These are phyloP conservation scores for Vigna unguiculata DNA, from an alignment of 306 rosid species.

Conservation along the genomic window DNA sequence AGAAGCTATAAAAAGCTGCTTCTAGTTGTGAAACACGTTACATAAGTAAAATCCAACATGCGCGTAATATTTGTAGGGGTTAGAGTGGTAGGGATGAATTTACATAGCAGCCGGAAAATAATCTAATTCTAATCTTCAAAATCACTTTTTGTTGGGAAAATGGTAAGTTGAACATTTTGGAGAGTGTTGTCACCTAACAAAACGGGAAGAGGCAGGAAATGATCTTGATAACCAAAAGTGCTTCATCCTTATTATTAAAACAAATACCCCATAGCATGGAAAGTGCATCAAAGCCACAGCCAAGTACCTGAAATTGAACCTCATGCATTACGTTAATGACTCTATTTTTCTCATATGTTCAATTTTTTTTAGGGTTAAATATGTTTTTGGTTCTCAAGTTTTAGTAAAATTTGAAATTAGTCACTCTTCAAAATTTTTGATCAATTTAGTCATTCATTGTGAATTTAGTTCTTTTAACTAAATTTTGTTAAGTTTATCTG, in stretches of 20 bases:
- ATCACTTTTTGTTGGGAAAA: background rate
- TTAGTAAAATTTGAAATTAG: too few relatives aligned
- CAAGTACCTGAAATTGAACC: slow-evolving; percentile 66
- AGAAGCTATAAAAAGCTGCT: background rate
- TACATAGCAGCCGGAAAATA: background rate
- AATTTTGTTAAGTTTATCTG: too few relatives aligned
- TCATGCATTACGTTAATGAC: background rate
- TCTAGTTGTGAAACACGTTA: background rate
- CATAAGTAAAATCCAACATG: background rate
- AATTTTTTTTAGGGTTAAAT: too few relatives aligned
- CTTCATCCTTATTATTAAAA: slow-evolving; percentile 63
- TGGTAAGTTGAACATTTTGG: background rate
- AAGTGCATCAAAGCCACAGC: slow-evolving; percentile 78
- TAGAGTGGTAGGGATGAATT: background rate
- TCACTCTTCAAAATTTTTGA: too few relatives aligned
- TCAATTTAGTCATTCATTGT: too few relatives aligned
- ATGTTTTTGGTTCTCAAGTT: too few relatives aligned
- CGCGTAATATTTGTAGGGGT: background rate
- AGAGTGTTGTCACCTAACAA: slow-evolving; percentile 41
- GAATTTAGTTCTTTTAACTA: too few relatives aligned
- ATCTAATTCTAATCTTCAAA: slow-evolving; percentile 34
- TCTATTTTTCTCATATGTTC: too few relatives aligned
- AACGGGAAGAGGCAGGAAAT: slow-evolving; percentile 61
- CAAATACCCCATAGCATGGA: slow-evolving; percentile 76
- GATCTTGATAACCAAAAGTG: slow-evolving; percentile 54